Conservation (phyloP, 192 early-diverging fungal species). For the Pilaira anomala region DNA sequence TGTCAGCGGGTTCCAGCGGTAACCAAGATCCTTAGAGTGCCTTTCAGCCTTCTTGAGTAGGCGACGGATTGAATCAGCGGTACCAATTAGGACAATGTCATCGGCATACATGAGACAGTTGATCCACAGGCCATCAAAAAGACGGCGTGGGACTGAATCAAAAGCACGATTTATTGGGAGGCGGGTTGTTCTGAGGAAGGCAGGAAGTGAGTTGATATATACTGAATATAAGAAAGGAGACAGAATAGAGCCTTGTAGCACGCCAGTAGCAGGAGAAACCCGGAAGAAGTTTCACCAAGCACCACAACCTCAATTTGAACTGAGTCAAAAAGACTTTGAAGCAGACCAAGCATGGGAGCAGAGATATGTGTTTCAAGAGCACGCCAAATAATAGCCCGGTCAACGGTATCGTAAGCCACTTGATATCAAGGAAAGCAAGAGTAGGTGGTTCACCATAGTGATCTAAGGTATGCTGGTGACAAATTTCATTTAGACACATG, state of each 20-base stretch:
- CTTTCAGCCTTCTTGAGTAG: background rate
- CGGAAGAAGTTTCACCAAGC: background rate
- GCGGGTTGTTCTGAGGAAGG: too few relatives aligned
- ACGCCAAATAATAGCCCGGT: slow-evolving; percentile 3
- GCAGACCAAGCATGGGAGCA: background rate
- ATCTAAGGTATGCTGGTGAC: background rate
- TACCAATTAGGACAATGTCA: slow-evolving; percentile 1
- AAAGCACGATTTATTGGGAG: too few relatives aligned
- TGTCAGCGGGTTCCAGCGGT: slow-evolving; percentile 15
- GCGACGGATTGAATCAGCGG: background rate
- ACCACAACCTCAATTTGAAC: background rate
- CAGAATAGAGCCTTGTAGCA: slow-evolving; percentile 22
- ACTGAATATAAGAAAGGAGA: slow-evolving; percentile 18
- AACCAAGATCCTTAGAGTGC: background rate
- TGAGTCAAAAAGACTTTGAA: slow-evolving; percentile 17
- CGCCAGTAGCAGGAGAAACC: slow-evolving; percentile 6
- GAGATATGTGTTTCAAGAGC: background rate
- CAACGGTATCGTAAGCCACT: slow-evolving; percentile 24
- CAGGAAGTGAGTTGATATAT: slow-evolving; percentile 17
- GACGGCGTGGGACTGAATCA: too few relatives aligned
- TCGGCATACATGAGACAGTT: background rate
- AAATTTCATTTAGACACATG: slow-evolving; percentile 8
- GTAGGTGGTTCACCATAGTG: background rate
- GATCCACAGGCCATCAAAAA: too few relatives aligned
- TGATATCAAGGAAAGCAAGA: slow-evolving; percentile 22